Evolutionary conservation across 2,329 filamentous ascomycete species (phyloP).

Genomic region (Stagonosporopsis tanaceti): DNA sequence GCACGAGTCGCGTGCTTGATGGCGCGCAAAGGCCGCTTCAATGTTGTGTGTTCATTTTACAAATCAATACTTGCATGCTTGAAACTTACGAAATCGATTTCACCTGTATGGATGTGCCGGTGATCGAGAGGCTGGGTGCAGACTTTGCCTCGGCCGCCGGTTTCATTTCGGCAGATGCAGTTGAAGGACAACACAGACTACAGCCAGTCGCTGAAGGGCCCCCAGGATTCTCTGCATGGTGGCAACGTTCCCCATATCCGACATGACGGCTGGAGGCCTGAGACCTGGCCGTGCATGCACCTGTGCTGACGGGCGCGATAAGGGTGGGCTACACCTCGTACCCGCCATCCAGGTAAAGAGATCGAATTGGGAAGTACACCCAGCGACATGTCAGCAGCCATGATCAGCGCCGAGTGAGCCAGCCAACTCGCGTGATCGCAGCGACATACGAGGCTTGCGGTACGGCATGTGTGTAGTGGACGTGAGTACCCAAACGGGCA

Average conservation of each 20-base stretch:
- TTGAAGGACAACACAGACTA: background rate
- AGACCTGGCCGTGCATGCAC: slow-evolving; percentile 2
- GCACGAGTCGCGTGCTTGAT: slow-evolving; percentile 10
- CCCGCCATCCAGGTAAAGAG: slow-evolving; percentile 4
- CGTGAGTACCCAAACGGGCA: slow-evolving; percentile 5
- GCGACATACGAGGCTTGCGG: slow-evolving; percentile 11
- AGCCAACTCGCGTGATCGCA: slow-evolving; percentile 1
- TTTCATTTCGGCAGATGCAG: background rate
- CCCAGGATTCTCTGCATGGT: background rate
- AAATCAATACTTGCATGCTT: slow-evolving; percentile 16
- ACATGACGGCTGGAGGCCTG: slow-evolving; percentile 4
- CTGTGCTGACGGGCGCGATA: slow-evolving; percentile 15
- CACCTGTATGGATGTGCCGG: background rate
- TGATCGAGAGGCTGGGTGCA: slow-evolving; percentile 1
- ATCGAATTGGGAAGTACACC: slow-evolving; percentile 3
- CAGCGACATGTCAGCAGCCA: slow-evolving; percentile 1
- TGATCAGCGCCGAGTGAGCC: slow-evolving; percentile 2
- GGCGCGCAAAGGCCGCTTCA: slow-evolving; percentile 10
- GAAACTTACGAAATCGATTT: slow-evolving; percentile 8
- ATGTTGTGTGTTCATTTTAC: slow-evolving; percentile 14
- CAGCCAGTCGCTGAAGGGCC: background rate
- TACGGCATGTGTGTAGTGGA: slow-evolving; percentile 5
- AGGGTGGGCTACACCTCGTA: slow-evolving; percentile 17
- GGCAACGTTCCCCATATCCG: slow-evolving; percentile 6
- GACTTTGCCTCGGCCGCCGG: slow-evolving; percentile 2